These are phyloP conservation scores for sunflower (Helianthus annuus) DNA, from an alignment of 129 eudicot genomes.

Conservation along the genomic window DNA sequence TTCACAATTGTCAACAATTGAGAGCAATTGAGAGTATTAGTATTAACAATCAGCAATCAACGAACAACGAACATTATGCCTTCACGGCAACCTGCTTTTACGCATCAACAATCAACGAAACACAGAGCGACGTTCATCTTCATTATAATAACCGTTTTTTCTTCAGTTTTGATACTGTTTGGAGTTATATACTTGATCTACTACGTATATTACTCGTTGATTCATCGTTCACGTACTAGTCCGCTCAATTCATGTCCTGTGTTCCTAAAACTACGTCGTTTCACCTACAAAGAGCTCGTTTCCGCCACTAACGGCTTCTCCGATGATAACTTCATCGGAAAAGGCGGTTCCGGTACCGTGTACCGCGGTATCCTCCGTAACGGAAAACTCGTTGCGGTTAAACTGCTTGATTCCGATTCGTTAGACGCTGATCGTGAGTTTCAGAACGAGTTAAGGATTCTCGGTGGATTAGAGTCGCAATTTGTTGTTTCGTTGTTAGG, in stretches of 20 bases:
- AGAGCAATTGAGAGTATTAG: background rate
- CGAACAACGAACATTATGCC: slow-evolving; percentile 47
- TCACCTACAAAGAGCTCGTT: slow-evolving; percentile 68
- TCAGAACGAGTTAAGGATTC: slow-evolving; percentile 76
- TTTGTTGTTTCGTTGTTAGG: slow-evolving; percentile 74
- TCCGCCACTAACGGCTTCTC: slow-evolving; percentile 80
- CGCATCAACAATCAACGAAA: slow-evolving; percentile 38
- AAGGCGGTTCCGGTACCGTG: slow-evolving; percentile 91
- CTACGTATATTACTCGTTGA: slow-evolving; percentile 61
- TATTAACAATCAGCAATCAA: background rate
- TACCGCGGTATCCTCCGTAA: slow-evolving; percentile 69
- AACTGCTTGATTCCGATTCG: slow-evolving; percentile 63
- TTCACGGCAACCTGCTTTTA: slow-evolving; percentile 61
- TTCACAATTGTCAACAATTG: background rate
- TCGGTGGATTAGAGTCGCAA: slow-evolving; percentile 67
- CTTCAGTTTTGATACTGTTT: slow-evolving; percentile 55
- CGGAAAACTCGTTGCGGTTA: slow-evolving; percentile 85
- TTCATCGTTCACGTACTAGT: slow-evolving; percentile 67
- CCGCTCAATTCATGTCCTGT: slow-evolving; percentile 68
- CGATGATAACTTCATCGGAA: slow-evolving; percentile 65
- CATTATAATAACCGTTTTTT: slow-evolving; percentile 50
- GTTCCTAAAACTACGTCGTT: slow-evolving; percentile 62
- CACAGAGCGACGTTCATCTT: slow-evolving; percentile 54
- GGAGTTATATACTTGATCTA: slow-evolving; percentile 69
- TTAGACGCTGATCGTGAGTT: slow-evolving; percentile 72